A percentile compares a stretch with the other conserved stretches of the same genome.
Conservation (phyloP, 2,329 filamentous ascomycete genomes). For the Ascochyta pisi region DNA sequence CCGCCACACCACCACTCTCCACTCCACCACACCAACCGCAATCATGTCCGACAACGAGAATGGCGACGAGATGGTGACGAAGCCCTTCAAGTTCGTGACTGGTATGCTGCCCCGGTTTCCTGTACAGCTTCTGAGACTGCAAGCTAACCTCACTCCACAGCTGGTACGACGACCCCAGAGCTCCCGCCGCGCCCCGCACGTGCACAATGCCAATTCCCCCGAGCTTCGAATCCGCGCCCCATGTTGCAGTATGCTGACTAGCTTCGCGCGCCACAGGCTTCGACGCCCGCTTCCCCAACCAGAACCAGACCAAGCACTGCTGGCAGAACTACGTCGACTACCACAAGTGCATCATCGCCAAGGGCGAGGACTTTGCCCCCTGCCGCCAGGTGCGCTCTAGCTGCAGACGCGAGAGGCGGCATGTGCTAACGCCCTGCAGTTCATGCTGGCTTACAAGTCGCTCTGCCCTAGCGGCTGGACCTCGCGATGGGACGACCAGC, state of each 20-base stretch:
- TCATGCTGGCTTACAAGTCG: constrained; percentile 95
- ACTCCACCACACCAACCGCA: constrained; percentile 52
- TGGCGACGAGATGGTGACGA: constrained; percentile 82
- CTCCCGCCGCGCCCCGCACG: constrained; percentile 14
- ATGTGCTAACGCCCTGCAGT: constrained; percentile 62
- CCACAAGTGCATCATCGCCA: constrained; percentile 98
- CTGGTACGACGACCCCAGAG: constrained; percentile 47
- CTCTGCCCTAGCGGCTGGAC: constrained; percentile 97
- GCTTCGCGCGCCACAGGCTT: constrained; percentile 69
- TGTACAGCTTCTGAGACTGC: constrained; percentile 16
- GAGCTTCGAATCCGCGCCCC: constrained; percentile 1
- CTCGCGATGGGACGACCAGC: constrained; percentile 95
- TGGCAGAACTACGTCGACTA: constrained; percentile 99
- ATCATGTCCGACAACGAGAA: constrained; percentile 78
- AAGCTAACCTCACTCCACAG: constrained; percentile 46
- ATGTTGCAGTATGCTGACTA: constrained; percentile 25
- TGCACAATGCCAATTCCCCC: constrained; percentile 3
- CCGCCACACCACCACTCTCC: constrained; percentile 29
- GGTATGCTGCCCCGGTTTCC: constrained; percentile 66
- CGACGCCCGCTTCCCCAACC: constrained; percentile 98
- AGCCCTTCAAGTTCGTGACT: constrained; percentile 99
- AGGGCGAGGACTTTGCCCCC: constrained; percentile 97
- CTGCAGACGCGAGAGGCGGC: neutral
- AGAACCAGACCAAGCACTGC: constrained; percentile 99
- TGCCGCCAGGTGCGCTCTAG: constrained; percentile 80